Percentiles rank a stretch among this genome's conserved stretches.
phyloP scores from a whole-genome alignment of 2,329 filamentous ascomycete species.

The Colletotrichum sp. region DNA sequence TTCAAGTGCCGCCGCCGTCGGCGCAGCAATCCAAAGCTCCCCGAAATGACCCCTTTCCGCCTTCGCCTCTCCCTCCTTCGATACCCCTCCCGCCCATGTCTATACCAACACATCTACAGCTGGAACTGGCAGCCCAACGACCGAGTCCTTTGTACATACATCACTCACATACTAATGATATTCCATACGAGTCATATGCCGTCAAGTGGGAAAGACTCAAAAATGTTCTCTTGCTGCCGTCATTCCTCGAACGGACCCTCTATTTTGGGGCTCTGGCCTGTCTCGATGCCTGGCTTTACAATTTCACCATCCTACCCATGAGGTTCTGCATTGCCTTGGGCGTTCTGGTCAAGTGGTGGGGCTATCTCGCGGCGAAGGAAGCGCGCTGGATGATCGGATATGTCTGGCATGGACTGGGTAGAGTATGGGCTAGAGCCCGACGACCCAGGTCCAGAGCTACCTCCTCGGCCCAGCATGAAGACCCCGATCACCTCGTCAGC shows the following conservation, averaged over 20 bases:
- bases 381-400: conserved; percentile 74
- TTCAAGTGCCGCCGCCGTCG: conserved; percentile 42
- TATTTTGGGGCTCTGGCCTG: conserved; percentile 91
- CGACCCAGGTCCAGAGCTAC: conserved; percentile 1
- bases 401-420: conserved; percentile 79
- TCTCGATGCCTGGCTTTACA: conserved; percentile 95
- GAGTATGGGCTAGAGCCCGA: conserved; percentile 71
- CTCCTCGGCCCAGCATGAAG: neutral
- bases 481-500: neutral
- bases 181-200: conserved; percentile 88
- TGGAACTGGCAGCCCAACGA: conserved; percentile 66
- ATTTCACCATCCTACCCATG: conserved; percentile 92
- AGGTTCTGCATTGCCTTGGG: conserved; percentile 83
- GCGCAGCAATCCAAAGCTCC: conserved; percentile 30
- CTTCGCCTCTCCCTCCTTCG: conserved; percentile 56
- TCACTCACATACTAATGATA: conserved; percentile 59
- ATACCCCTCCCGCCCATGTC: conserved; percentile 72
- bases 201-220: conserved; percentile 90
- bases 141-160: conserved; percentile 72
- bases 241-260: conserved; percentile 82
- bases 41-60: conserved; percentile 34
- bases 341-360: conserved; percentile 82
- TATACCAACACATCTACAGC: conserved; percentile 67
- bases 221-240: conserved; percentile 85
- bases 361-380: conserved; percentile 74